Percentiles rank a stretch among this genome's conserved stretches.
phyloP scores from a whole-genome alignment of 2,329 filamentous ascomycete species.

The Stagonosporopsis rhizophila region DNA sequence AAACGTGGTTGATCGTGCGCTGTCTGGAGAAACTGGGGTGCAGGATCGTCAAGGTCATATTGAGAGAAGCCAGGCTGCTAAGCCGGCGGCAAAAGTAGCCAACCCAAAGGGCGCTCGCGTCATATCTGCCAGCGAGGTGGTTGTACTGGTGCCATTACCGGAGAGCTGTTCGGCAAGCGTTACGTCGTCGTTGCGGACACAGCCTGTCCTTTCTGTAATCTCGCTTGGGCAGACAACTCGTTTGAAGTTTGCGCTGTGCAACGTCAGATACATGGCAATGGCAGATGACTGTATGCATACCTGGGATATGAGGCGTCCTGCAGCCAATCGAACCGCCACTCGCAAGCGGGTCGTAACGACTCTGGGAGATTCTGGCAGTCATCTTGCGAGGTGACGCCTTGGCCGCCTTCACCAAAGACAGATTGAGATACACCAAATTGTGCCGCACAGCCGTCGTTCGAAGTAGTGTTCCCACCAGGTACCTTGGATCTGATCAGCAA shows the following conservation, averaged over 20 bases:
- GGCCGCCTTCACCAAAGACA: conserved; percentile 41
- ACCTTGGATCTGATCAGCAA: conserved; percentile 24
- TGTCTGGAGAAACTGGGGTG: conserved; percentile 26
- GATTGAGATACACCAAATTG: conserved; percentile 43
- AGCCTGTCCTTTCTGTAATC: conserved; percentile 45
- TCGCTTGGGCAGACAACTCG: conserved; percentile 45
- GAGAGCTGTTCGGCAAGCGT: conserved; percentile 23
- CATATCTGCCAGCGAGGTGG: not conserved
- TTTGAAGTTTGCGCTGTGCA: conserved; percentile 46
- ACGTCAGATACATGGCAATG: conserved; percentile 24
- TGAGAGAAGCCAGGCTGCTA: conserved; percentile 12
- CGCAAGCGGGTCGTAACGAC: conserved; percentile 35
- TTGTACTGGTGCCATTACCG: not conserved
- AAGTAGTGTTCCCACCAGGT: conserved; percentile 48
- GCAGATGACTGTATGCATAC: conserved; percentile 24
- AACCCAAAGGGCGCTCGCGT: not conserved
- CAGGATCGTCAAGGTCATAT: conserved; percentile 37
- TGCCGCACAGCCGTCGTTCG: conserved; percentile 41
- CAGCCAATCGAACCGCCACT: conserved; percentile 49
- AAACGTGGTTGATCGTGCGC: conserved; percentile 32
- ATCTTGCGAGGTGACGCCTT: conserved; percentile 38
- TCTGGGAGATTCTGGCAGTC: conserved; percentile 47
- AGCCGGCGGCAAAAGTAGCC: conserved; percentile 14
- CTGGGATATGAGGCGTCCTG: conserved; percentile 43
- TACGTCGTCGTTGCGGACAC: conserved; percentile 44